phyloP scores from a whole-genome alignment of 768 basidiomycete species.

The Infundibulicybe gibba region DNA sequence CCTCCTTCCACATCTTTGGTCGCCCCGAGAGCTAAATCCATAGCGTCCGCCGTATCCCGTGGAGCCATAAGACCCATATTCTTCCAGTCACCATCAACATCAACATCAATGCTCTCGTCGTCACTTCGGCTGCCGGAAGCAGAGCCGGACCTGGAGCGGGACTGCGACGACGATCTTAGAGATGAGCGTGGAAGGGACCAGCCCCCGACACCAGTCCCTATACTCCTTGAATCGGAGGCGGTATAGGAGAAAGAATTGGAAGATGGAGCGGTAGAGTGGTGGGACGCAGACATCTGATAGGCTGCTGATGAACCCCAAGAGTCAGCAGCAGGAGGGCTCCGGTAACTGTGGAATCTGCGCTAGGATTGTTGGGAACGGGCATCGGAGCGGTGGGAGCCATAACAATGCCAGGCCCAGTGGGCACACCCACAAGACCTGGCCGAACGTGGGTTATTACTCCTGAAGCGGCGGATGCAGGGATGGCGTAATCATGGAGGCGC shows the following conservation, averaged over 20 bases:
- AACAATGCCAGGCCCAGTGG: too few species aligned
- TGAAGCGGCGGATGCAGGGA: conserved; percentile 32
- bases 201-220: conserved; percentile 22
- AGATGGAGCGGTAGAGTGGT: conserved; percentile 11
- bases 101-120: conserved; percentile 24
- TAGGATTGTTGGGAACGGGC: conserved; percentile 26
- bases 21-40: conserved; percentile 15
- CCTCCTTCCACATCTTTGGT: conserved; percentile 34
- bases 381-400: conserved; percentile 19
- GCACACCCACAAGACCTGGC: conserved; percentile 59
- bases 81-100: conserved; percentile 9
- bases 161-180: conserved; percentile 38
- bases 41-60: background rate
- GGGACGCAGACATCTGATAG: too few species aligned
- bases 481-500: conserved; percentile 62
- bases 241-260: conserved; percentile 16
- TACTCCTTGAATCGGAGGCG: conserved; percentile 16
- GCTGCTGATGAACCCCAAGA: conserved; percentile 24
- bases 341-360: conserved; percentile 14
- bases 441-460: conserved; percentile 54
- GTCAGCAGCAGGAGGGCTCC: conserved; percentile 22
- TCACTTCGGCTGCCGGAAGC: conserved; percentile 25
- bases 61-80: conserved; percentile 6
- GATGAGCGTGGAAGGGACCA: conserved; percentile 59
- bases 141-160: conserved; percentile 25